phyloP scores from a whole-genome alignment of 192 early-diverging fungal species.

The Coemansia sp. region DNA sequence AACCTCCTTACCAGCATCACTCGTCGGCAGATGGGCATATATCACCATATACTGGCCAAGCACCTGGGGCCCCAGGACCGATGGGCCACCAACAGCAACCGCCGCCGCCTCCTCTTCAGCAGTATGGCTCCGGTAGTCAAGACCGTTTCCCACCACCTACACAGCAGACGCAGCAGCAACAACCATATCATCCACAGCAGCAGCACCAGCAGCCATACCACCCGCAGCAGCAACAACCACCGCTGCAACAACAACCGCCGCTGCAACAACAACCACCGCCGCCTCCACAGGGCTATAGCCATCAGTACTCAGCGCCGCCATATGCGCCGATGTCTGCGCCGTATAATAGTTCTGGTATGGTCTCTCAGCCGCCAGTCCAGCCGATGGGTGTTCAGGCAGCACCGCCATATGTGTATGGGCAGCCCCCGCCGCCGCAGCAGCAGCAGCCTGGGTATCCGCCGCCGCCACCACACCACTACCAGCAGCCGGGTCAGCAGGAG shows the following conservation, averaged over 20 bases:
- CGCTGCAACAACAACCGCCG: constrained; percentile 13
- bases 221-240: constrained; percentile 3
- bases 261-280: constrained; percentile 18
- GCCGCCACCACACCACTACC: constrained; percentile 24
- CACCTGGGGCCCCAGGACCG: constrained; percentile 12
- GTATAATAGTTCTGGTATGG: constrained; percentile 15
- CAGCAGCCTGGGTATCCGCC: constrained; percentile 18
- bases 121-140: constrained; percentile 8
- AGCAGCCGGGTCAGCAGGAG: constrained; percentile 13
- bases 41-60: constrained; percentile 6
- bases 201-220: constrained; percentile 17
- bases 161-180: constrained; percentile 9
- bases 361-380: constrained; percentile 26
- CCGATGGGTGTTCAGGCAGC: constrained; percentile 16
- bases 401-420: constrained; percentile 23
- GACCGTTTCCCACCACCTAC: neutral
- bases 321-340: constrained; percentile 21
- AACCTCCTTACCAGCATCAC: constrained; percentile 12
- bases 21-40: constrained; percentile 7
- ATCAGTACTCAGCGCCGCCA: constrained; percentile 25
- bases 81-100: constrained; percentile 29
- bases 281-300: constrained; percentile 25
- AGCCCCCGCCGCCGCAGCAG: constrained; percentile 6
- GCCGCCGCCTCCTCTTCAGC: constrained; percentile 17
- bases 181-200: constrained; percentile 5